phyloP scores from a whole-genome alignment of 2,329 filamentous ascomycete genomes.

The Nemania sp. region DNA sequence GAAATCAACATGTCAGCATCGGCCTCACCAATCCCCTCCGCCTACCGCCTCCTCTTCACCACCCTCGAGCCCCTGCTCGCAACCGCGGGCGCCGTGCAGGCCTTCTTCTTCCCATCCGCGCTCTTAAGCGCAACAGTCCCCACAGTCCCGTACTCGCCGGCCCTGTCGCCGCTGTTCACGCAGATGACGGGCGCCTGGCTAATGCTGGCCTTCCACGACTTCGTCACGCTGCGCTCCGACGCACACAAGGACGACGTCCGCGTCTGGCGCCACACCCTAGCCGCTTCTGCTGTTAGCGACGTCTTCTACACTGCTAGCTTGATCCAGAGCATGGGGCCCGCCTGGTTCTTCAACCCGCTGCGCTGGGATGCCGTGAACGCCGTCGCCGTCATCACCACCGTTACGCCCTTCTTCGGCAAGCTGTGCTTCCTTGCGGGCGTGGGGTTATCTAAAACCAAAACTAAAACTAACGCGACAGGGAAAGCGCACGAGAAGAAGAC shows the following conservation, averaged over 20 bases:
- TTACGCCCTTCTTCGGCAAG: constrained; percentile 41
- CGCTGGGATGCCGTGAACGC: constrained; percentile 34
- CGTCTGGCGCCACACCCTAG: constrained; percentile 41
- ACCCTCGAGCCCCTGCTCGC: constrained; percentile 41
- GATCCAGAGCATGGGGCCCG: constrained; percentile 38
- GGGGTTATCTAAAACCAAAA: constrained; percentile 26
- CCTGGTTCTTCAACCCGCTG: constrained; percentile 37
- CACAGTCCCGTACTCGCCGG: constrained; percentile 35
- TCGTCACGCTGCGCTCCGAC: constrained; percentile 36
- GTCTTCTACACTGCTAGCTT: constrained; percentile 39
- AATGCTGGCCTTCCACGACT: constrained; percentile 42
- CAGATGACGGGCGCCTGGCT: constrained; percentile 43
- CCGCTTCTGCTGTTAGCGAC: constrained; percentile 41
- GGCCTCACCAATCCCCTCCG: constrained; percentile 34
- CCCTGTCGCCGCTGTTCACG: constrained; percentile 39
- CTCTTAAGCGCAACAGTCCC: constrained; percentile 34
- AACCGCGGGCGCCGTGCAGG: constrained; percentile 36
- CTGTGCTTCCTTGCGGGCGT: constrained; percentile 40
- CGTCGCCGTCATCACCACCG: constrained; percentile 35
- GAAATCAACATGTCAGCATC: constrained; percentile 33
- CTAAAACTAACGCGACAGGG: not conserved
- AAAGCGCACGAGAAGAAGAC: constrained; percentile 28
- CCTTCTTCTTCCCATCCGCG: constrained; percentile 34
- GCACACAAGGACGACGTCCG: constrained; percentile 26
- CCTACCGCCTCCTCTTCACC: constrained; percentile 42